Conservation (phyloP, 257 asterid genomes). For the Solanum pinnatisectum region DNA sequence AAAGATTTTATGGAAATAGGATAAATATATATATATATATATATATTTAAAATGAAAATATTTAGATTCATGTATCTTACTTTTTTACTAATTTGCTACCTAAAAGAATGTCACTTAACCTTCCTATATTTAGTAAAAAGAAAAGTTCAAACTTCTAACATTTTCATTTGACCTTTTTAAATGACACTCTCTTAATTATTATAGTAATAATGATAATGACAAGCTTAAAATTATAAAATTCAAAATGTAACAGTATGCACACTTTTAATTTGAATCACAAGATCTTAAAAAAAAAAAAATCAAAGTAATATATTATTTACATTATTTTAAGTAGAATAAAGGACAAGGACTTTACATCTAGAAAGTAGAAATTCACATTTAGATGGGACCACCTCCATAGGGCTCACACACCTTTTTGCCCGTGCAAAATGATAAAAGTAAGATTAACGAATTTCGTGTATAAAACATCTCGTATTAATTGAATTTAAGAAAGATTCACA, state of each 20-base stretch:
- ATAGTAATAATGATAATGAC: background rate
- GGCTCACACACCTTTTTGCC: background rate
- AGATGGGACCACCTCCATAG: background rate
- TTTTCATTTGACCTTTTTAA: background rate
- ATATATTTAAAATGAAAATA: background rate
- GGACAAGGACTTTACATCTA: background rate
- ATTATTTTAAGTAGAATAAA: background rate
- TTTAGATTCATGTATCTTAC: background rate
- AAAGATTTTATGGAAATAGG: background rate
- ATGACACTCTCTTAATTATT: background rate
- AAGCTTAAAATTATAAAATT: background rate
- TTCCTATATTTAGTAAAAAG: background rate
- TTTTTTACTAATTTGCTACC: background rate
- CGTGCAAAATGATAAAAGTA: background rate
- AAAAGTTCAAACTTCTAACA: background rate
- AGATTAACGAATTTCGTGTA: fast-evolving
- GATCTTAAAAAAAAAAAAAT: background rate
- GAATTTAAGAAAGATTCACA: no score
- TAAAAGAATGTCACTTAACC: background rate
- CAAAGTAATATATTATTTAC: background rate
- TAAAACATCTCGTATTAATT: background rate
- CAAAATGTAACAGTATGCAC: background rate
- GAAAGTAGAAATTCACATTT: background rate
- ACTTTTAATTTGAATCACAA: background rate
- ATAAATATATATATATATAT: no score